Evolutionary conservation across 768 basidiomycete species (phyloP).

Genomic region (Rhodotorula graminis): DNA sequence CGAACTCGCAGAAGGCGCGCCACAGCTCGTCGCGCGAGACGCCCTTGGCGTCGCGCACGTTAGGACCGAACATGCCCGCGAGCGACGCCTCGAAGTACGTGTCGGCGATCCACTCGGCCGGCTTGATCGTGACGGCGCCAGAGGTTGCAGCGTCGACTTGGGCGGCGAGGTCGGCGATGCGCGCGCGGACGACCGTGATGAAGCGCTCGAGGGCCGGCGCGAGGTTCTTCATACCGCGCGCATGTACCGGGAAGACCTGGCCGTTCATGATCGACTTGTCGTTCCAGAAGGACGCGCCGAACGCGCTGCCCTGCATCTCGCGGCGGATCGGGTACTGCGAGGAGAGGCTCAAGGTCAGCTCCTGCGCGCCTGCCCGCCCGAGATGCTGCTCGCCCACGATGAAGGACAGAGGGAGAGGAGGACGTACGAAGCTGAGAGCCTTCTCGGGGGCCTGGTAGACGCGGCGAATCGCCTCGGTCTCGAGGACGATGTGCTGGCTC

Average conservation of each 20-base stretch:
- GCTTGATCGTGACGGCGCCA: constrained; percentile 4
- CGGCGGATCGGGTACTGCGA: constrained; percentile 21
- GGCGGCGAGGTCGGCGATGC: constrained; percentile 6
- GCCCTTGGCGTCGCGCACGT: constrained; percentile 2
- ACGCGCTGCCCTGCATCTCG: constrained; percentile 21
- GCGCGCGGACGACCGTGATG: background rate
- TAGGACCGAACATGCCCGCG: constrained; percentile 19
- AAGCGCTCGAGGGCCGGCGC: constrained; percentile 16
- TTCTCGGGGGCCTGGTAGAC: constrained; percentile 18
- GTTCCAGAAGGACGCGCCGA: constrained; percentile 19
- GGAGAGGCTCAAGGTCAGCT: too few species aligned
- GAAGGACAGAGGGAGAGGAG: background rate
- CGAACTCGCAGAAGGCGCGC: constrained; percentile 28
- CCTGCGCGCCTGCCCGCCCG: too few species aligned
- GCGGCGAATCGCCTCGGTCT: constrained; percentile 3
- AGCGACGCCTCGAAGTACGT: constrained; percentile 22
- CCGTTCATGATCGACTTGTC: background rate
- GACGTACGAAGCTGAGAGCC: constrained; percentile 24
- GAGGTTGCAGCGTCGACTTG: background rate
- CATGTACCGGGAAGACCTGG: constrained; percentile 27
- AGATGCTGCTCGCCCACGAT: too few species aligned
- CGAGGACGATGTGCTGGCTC: constrained; percentile 23
- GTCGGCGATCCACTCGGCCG: constrained; percentile 14
- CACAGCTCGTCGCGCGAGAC: constrained; percentile 1
- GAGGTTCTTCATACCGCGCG: constrained; percentile 27